These are phyloP conservation scores for Erodium moschatum DNA, from an alignment of 441 rosid species.

Conservation along the genomic window DNA sequence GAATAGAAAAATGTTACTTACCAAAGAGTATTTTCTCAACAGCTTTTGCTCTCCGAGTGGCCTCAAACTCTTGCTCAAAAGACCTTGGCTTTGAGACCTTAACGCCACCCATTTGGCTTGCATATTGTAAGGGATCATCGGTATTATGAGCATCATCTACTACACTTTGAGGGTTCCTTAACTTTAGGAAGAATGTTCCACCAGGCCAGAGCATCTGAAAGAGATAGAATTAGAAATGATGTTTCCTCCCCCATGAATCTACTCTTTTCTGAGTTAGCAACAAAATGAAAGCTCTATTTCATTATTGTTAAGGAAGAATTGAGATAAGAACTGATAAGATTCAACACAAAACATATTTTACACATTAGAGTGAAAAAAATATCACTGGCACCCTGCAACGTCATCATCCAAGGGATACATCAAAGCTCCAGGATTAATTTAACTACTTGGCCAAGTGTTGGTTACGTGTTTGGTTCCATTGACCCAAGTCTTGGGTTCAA, in stretches of 20 bases:
- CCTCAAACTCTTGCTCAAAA: conserved; percentile 77
- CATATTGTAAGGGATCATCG: conserved; percentile 31
- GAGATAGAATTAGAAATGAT: conserved; percentile 12
- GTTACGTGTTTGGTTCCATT: too few species aligned
- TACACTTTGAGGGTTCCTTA: conserved; percentile 30
- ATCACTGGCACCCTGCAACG: too few species aligned
- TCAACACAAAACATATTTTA: neutral
- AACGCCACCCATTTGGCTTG: conserved; percentile 45
- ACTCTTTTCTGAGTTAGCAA: neutral
- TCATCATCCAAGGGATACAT: too few species aligned
- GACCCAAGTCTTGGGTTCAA: too few species aligned
- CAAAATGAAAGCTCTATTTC: neutral
- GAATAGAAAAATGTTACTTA: conserved; percentile 26
- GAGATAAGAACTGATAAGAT: neutral
- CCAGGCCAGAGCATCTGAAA: conserved; percentile 82
- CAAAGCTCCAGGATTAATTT: too few species aligned
- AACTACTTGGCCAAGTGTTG: too few species aligned
- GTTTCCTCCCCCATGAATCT: neutral
- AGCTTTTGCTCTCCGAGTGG: conserved; percentile 74
- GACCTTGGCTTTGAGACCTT: conserved; percentile 47
- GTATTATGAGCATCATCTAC: conserved; percentile 29
- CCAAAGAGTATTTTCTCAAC: conserved; percentile 80
- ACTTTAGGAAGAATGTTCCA: conserved; percentile 65
- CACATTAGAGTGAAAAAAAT: too few species aligned
- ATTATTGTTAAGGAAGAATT: conserved; percentile 3